These are phyloP conservation scores for Ophiostoma sp. DNA, from an alignment of 2,329 filamentous ascomycete species.

Conservation along the genomic window DNA sequence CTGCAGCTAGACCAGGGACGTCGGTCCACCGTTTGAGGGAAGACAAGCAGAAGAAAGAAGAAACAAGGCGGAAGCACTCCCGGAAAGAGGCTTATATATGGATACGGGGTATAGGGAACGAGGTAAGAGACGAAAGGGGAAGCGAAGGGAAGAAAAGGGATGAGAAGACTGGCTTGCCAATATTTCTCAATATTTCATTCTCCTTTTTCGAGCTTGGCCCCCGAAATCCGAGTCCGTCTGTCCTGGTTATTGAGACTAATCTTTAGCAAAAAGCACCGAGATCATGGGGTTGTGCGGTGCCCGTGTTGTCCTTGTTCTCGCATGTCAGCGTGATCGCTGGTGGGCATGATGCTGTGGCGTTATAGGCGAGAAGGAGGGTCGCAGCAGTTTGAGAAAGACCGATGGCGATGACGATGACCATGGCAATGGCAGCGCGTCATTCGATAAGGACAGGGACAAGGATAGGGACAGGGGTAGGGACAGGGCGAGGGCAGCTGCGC, in stretches of 20 bases:
- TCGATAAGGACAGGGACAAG: background rate
- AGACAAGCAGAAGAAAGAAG: background rate
- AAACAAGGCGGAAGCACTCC: background rate
- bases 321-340: slow-evolving; percentile 5
- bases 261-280: background rate
- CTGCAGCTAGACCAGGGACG: background rate
- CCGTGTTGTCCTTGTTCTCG: background rate
- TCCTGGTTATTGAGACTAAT: background rate
- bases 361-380: slow-evolving; percentile 14
- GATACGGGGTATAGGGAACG: background rate
- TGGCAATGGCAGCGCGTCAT: slow-evolving; percentile 4
- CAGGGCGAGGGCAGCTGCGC: background rate
- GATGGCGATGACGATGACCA: slow-evolving; percentile 14
- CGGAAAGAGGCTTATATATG: background rate
- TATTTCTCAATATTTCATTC: slow-evolving; percentile 5
- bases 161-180: background rate
- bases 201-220: background rate
- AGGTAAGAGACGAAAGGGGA: background rate
- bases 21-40: background rate
- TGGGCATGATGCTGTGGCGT: slow-evolving; percentile 13
- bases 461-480: background rate
- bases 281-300: background rate
- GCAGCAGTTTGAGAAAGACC: slow-evolving; percentile 15
- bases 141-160: background rate
- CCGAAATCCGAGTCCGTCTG: background rate